Conservation (phyloP, 805 yeast species). For the Wickerhamiella vanderwaltii region DNA sequence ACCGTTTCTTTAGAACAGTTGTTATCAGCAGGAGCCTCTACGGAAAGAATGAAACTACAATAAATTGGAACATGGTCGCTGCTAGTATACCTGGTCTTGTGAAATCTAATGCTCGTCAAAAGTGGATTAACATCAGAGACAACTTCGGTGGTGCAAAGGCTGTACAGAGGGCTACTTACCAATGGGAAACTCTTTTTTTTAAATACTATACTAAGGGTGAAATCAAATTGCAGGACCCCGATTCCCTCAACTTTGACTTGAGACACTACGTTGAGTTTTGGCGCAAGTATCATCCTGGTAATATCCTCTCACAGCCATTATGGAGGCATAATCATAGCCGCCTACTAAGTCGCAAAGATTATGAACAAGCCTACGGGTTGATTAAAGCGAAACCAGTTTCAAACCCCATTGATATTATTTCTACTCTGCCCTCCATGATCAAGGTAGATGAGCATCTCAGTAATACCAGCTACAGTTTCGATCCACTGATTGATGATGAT, state of each 20-base stretch:
- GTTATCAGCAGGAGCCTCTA: slow-evolving; percentile 48
- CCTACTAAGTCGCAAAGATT: slow-evolving; percentile 36
- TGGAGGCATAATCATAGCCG: slow-evolving; percentile 13
- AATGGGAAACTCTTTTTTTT: slow-evolving; percentile 57
- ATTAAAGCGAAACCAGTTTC: slow-evolving; percentile 25
- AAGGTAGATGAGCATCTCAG: slow-evolving; percentile 48
- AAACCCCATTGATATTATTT: slow-evolving; percentile 31
- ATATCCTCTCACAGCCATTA: slow-evolving; percentile 19
- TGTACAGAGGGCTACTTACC: slow-evolving; percentile 38
- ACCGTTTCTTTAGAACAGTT: slow-evolving; percentile 48
- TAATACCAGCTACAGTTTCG: slow-evolving; percentile 34
- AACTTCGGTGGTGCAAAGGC: slow-evolving; percentile 49
- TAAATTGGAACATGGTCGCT: slow-evolving; percentile 55
- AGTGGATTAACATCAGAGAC: slow-evolving; percentile 60
- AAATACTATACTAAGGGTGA: slow-evolving; percentile 45
- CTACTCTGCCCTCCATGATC: slow-evolving; percentile 51
- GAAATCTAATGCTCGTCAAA: slow-evolving; percentile 39
- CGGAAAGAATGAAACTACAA: slow-evolving; percentile 30
- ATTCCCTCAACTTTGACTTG: slow-evolving; percentile 37
- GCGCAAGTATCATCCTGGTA: slow-evolving; percentile 39
- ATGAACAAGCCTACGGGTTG: slow-evolving; percentile 29
- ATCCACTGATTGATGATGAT: neutral
- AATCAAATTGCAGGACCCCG: slow-evolving; percentile 26
- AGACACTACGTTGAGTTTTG: slow-evolving; percentile 48
- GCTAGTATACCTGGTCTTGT: slow-evolving; percentile 34